Percentiles rank a stretch among this genome's conserved stretches.
Evolutionary conservation across 2,329 filamentous ascomycete species (phyloP).

Genomic region (Alternaria gaisen): DNA sequence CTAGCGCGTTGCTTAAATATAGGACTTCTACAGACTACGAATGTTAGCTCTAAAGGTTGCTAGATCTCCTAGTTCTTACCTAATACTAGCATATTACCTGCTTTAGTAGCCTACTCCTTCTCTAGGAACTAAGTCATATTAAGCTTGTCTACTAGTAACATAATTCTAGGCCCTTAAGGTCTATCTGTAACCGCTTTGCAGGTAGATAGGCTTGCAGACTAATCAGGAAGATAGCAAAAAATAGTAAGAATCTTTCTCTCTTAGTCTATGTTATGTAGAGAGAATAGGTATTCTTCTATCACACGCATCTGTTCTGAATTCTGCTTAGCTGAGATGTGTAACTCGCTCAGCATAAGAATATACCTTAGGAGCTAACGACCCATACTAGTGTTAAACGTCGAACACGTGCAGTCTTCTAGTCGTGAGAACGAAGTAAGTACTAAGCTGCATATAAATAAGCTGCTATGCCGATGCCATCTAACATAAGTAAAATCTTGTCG

Average conservation of each 20-base stretch:
- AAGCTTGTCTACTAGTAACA: neutral
- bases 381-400: constrained; percentile 15
- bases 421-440: constrained; percentile 12
- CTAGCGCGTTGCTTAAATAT: constrained; percentile 7
- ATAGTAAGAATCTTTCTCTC: neutral
- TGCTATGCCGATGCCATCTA: constrained; percentile 14
- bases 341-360: neutral
- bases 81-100: constrained; percentile 13
- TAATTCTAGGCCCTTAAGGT: neutral
- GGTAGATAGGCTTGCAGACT: no score
- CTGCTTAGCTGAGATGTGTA: neutral
- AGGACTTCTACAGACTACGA: constrained; percentile 6
- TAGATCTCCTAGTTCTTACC: neutral
- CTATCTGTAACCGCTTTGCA: neutral
- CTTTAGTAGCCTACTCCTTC: constrained; percentile 8
- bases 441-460: constrained; percentile 11
- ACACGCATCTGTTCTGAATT: neutral
- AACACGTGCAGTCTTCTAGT: constrained; percentile 15
- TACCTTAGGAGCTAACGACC: constrained; percentile 14
- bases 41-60: neutral
- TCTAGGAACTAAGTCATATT: constrained; percentile 13
- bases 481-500: constrained; percentile 19
- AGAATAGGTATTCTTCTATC: neutral
- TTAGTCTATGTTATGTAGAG: neutral
- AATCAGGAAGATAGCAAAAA: neutral